These are phyloP conservation scores for Chiua virens DNA, from an alignment of 768 basidiomycete species.

Conservation along the genomic window DNA sequence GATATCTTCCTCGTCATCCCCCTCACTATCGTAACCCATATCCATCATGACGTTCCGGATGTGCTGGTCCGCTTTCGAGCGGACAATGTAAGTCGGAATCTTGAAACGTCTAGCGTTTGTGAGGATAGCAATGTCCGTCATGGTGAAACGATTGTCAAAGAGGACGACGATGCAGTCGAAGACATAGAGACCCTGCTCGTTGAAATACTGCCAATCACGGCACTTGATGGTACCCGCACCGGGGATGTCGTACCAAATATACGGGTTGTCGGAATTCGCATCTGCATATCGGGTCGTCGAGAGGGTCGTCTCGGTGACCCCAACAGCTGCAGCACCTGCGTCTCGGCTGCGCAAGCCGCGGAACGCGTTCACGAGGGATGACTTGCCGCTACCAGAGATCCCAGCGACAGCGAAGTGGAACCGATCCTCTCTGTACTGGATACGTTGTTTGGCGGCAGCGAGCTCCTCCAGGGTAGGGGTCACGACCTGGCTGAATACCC, in stretches of 20 bases:
- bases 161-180: slow-evolving; percentile 24
- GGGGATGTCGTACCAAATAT: slow-evolving; percentile 24
- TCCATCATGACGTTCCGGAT: slow-evolving; percentile 20
- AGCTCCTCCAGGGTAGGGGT: slow-evolving; percentile 12
- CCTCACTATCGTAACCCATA: slow-evolving; percentile 21
- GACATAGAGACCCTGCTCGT: slow-evolving; percentile 23
- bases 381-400: slow-evolving; percentile 37
- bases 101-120: slow-evolving; percentile 13
- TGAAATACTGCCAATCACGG: slow-evolving; percentile 23
- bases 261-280: slow-evolving; percentile 11
- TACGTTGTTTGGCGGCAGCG: slow-evolving; percentile 13
- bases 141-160: slow-evolving; percentile 23
- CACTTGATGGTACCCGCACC: slow-evolving; percentile 21
- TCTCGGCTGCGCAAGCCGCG: slow-evolving; percentile 30
- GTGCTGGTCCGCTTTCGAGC: slow-evolving; percentile 24
- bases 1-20: slow-evolving; percentile 10
- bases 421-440: slow-evolving; percentile 26
- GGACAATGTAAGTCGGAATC: slow-evolving; percentile 23
- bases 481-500: slow-evolving; percentile 24
- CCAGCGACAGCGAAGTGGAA: slow-evolving; percentile 38
- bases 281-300: slow-evolving; percentile 16
- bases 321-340: slow-evolving; percentile 15
- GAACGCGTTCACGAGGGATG: slow-evolving; percentile 37
- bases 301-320: slow-evolving; percentile 19
- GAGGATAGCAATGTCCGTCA: slow-evolving; percentile 22